Evolutionary conservation across 2,329 filamentous ascomycete species (phyloP).

Genomic region (Parastagonospora avenae): DNA sequence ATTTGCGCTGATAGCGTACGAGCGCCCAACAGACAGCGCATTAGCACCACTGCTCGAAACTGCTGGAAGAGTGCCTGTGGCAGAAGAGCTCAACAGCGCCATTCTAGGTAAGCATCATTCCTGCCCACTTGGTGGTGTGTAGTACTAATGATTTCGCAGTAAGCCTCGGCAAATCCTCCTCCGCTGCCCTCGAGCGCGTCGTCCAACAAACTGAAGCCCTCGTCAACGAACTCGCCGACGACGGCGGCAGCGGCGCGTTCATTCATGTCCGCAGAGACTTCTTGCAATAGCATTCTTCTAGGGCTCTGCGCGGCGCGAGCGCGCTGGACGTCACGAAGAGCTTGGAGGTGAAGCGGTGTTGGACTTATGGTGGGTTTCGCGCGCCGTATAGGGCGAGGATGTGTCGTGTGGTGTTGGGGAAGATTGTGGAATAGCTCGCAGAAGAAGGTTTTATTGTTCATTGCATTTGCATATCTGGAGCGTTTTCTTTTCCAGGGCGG

Average conservation of each 20-base stretch:
- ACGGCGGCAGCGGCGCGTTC: conserved; percentile 82
- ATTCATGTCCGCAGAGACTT: conserved; percentile 64
- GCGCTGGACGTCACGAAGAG: neutral
- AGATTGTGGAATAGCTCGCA: neutral
- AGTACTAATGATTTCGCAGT: conserved; percentile 59
- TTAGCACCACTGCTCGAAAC: conserved; percentile 79
- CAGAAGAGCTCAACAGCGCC: conserved; percentile 91
- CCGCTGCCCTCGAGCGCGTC: conserved; percentile 81
- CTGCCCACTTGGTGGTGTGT: neutral
- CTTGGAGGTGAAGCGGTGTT: neutral
- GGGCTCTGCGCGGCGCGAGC: neutral
- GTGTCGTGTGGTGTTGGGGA: neutral
- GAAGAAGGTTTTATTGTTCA: neutral
- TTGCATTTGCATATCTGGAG: conserved; percentile 1
- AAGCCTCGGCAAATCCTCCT: conserved; percentile 86
- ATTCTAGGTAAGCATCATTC: conserved; percentile 70
- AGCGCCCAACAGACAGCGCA: conserved; percentile 76
- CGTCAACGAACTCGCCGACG: conserved; percentile 78
- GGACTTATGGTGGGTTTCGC: no score
- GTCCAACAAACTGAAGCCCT: conserved; percentile 86
- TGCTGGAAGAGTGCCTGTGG: conserved; percentile 75
- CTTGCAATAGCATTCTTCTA: conserved; percentile 27
- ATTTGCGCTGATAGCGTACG: conserved; percentile 86
- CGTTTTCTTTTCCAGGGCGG: neutral
- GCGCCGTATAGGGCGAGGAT: no score